Evolutionary conservation across 2,329 filamentous ascomycete species (phyloP).

Genomic region (Neurospora sp.): DNA sequence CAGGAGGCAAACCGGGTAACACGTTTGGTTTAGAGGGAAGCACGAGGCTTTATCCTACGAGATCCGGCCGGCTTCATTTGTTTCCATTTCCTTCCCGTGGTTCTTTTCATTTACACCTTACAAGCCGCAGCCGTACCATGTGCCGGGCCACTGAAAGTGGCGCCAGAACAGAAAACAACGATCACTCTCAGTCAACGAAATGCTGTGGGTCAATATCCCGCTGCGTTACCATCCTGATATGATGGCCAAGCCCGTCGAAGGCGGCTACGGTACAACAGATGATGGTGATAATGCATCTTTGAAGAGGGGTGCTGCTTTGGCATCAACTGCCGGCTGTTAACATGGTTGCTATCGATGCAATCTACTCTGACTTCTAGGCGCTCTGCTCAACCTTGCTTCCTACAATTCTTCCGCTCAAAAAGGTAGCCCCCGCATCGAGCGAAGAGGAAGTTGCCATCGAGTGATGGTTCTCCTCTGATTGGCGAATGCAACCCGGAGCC

Average conservation of each 20-base stretch:
- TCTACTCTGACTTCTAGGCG: slow-evolving; percentile 1
- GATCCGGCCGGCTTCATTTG: not conserved
- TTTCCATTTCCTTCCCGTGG: not conserved
- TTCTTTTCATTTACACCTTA: not conserved
- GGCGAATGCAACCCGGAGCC: not conserved
- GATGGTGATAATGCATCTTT: not conserved
- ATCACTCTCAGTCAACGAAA: not conserved
- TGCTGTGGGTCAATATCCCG: not conserved
- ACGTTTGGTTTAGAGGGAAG: not conserved
- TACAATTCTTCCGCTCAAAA: not conserved
- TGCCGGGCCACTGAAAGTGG: not conserved
- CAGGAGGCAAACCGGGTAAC: not conserved
- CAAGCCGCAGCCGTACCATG: not conserved
- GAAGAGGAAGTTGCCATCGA: not conserved
- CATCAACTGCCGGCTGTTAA: slow-evolving; percentile 6
- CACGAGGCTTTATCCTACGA: not conserved
- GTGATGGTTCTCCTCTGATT: not conserved
- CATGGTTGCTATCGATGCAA: slow-evolving; percentile 1
- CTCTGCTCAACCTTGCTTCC: not conserved
- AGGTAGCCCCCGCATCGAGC: not conserved
- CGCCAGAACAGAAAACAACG: not conserved
- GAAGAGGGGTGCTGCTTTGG: not conserved
- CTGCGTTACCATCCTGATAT: not conserved
- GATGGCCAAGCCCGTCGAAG: not conserved
- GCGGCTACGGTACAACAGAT: not conserved